These are phyloP conservation scores for Mytilinidion resinicola DNA, from an alignment of 495 filamentous ascomycete species.

Conservation along the genomic window DNA sequence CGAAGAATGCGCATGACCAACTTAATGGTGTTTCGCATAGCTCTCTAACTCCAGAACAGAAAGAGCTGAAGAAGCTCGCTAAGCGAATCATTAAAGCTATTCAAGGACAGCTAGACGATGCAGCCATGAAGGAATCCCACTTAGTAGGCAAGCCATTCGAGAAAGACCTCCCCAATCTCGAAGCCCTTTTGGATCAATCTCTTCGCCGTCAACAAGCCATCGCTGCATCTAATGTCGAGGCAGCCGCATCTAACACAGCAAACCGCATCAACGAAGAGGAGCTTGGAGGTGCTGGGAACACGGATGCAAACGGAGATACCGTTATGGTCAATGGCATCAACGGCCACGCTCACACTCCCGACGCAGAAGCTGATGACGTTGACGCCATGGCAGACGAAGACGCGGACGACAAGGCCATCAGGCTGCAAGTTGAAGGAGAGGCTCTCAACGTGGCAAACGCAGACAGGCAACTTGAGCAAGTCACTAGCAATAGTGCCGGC, in stretches of 20 bases:
- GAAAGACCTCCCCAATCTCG: slow-evolving; percentile 63
- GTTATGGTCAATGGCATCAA: slow-evolving; percentile 29
- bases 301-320: background rate
- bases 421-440: slow-evolving; percentile 13
- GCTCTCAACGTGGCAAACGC: slow-evolving; percentile 2
- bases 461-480: background rate
- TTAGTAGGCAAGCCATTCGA: slow-evolving; percentile 63
- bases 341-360: slow-evolving; percentile 28
- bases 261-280: background rate
- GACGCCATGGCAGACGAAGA: slow-evolving; percentile 12
- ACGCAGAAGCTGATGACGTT: slow-evolving; percentile 25
- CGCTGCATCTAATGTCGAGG: slow-evolving; percentile 13
- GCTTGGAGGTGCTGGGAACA: background rate
- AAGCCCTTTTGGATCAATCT: slow-evolving; percentile 56
- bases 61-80: slow-evolving; percentile 61
- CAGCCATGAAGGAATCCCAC: slow-evolving; percentile 71
- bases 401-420: slow-evolving; percentile 22
- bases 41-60: slow-evolving; percentile 55
- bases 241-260: no score
- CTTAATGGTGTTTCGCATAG: slow-evolving; percentile 43
- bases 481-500: background rate
- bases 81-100: slow-evolving; percentile 80
- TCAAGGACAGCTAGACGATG: slow-evolving; percentile 68
- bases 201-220: slow-evolving; percentile 10
- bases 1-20: slow-evolving; percentile 47